phyloP scores from a whole-genome alignment of 768 basidiomycete species.

The Leccinum barrowsii region DNA sequence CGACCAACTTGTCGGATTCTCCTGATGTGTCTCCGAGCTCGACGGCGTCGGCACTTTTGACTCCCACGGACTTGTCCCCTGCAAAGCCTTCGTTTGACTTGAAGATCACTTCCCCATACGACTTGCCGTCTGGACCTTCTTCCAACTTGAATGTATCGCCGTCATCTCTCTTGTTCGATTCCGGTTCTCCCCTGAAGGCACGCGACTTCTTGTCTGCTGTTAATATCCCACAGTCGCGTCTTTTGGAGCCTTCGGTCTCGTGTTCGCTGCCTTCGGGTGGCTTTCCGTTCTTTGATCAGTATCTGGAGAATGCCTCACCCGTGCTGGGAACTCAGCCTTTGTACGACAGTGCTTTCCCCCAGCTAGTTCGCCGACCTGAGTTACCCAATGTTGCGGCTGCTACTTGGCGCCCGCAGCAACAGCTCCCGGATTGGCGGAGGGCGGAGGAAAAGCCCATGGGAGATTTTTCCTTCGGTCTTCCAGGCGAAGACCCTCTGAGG shows the following conservation, averaged over 20 bases:
- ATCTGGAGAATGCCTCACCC: constrained; percentile 42
- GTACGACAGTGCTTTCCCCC: constrained; percentile 32
- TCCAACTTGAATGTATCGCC: constrained; percentile 26
- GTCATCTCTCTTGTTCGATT: constrained; percentile 42
- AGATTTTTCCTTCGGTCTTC: constrained; percentile 23
- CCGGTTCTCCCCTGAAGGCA: constrained; percentile 36
- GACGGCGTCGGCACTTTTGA: constrained; percentile 65
- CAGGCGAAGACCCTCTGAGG: constrained; percentile 30
- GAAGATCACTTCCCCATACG: constrained; percentile 53
- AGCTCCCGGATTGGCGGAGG: constrained; percentile 42
- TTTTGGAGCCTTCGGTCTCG: constrained; percentile 17
- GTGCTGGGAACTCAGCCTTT: constrained; percentile 35
- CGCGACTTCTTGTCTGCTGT: constrained; percentile 28
- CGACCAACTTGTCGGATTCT: constrained; percentile 40
- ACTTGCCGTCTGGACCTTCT: constrained; percentile 32
- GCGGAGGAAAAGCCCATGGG: constrained; percentile 28
- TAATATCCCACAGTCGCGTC: constrained; percentile 25
- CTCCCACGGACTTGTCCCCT: constrained; percentile 73
- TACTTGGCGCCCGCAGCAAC: constrained; percentile 29
- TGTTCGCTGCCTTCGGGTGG: constrained; percentile 21
- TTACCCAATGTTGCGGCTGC: constrained; percentile 9
- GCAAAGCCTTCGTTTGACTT: constrained; percentile 53
- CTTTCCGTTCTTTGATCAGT: constrained; percentile 52
- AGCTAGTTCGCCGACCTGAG: constrained; percentile 21
- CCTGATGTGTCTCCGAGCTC: constrained; percentile 75